phyloP scores from a whole-genome alignment of 2,329 filamentous ascomycete genomes.

The Phaeosphaeriaceae sp. region DNA sequence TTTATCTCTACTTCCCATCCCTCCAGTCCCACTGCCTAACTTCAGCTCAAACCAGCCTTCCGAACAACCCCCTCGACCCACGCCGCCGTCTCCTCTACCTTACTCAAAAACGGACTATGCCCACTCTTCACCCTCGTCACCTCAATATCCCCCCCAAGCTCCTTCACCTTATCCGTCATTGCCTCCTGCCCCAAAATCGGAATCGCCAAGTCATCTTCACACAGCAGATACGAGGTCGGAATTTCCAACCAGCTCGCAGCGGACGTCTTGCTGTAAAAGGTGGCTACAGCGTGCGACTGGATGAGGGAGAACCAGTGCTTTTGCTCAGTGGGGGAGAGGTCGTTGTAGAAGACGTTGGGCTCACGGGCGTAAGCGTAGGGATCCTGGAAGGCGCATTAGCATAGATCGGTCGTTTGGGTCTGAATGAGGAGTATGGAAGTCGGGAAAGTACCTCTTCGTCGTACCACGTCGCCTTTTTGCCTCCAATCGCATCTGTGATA shows the following conservation, averaged over 20 bases:
- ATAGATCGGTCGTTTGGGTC: no score
- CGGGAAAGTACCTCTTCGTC: conserved; percentile 26
- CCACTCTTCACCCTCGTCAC: conserved; percentile 42
- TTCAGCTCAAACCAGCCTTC: no score
- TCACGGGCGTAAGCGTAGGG: conserved; percentile 7
- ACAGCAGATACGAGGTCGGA: conserved; percentile 46
- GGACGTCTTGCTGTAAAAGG: conserved; percentile 32
- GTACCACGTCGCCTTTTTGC: conserved; percentile 33
- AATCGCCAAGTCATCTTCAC: conserved; percentile 47
- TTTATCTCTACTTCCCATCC: no score
- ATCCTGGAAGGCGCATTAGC: neutral
- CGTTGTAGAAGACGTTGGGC: conserved; percentile 35
- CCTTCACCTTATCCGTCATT: conserved; percentile 36
- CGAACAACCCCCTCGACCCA: conserved; percentile 35
- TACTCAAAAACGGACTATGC: conserved; percentile 54
- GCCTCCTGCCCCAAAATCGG: conserved; percentile 38
- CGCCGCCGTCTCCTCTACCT: conserved; percentile 42
- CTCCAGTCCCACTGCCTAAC: no score
- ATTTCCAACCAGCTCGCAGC: conserved; percentile 46
- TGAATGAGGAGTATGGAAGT: neutral
- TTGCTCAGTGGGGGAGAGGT: conserved; percentile 32
- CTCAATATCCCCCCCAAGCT: conserved; percentile 35
- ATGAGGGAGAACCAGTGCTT: conserved; percentile 27
- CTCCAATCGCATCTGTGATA: conserved; percentile 36
- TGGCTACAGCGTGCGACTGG: conserved; percentile 31